These are phyloP conservation scores for Drosera capensis DNA, from an alignment of 148 eudicot genomes.

Conservation along the genomic window DNA sequence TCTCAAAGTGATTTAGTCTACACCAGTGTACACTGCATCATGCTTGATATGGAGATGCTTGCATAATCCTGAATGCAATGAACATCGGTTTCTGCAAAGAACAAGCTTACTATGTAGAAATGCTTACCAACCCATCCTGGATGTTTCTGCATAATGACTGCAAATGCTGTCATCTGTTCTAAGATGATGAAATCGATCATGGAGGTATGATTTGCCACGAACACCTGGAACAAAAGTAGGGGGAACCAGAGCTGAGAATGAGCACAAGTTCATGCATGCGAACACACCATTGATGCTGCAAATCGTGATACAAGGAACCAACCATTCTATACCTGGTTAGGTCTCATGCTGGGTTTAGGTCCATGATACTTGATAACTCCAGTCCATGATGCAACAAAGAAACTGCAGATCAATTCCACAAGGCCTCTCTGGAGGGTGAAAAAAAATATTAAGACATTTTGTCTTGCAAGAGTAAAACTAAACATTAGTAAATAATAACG, in stretches of 20 bases:
- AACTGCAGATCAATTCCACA: constrained; percentile 92
- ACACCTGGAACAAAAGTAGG: constrained; percentile 38
- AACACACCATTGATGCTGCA: neutral
- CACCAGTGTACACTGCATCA: no score
- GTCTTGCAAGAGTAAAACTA: no score
- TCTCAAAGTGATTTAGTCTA: no score
- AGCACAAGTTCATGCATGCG: constrained; percentile 2
- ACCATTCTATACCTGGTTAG: constrained; percentile 52
- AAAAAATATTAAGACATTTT: no score
- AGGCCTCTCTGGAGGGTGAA: constrained; percentile 51
- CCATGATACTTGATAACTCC: constrained; percentile 98
- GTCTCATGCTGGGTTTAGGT: constrained; percentile 86
- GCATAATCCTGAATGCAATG: no score
- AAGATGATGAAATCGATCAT: constrained; percentile 96
- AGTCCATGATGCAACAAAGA: constrained; percentile 99
- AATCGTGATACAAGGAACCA: neutral
- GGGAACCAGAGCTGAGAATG: neutral
- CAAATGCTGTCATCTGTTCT: constrained; percentile 99
- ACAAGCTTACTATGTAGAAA: neutral
- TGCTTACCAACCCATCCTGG: constrained; percentile 99
- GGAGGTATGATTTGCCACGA: constrained; percentile 95
- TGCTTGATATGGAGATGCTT: no score
- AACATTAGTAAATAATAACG: no score
- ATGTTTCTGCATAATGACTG: constrained; percentile 98
- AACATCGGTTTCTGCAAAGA: neutral